These are phyloP conservation scores for Conticribra guillardii DNA, from an alignment of 108 stramenopile species.

Conservation along the genomic window DNA sequence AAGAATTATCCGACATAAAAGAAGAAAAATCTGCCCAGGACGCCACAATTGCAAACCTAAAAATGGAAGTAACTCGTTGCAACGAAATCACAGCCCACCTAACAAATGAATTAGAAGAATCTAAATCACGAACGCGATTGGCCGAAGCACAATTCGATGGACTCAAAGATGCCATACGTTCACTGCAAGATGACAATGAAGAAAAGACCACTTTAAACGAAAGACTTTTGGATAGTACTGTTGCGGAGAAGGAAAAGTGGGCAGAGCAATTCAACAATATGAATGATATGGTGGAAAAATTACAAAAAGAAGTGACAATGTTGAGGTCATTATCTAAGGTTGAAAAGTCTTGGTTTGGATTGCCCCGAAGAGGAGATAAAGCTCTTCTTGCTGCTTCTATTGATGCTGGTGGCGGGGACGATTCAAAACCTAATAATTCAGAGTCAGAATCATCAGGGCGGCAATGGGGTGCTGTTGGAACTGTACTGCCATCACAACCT, in stretches of 20 bases:
- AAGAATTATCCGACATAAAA: conserved; percentile 52
- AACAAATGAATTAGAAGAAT: conserved; percentile 60
- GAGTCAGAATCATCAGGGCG: conserved; percentile 14
- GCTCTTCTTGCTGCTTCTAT: conserved; percentile 5
- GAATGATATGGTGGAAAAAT: conserved; percentile 71
- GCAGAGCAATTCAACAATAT: conserved; percentile 74
- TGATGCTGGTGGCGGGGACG: conserved; percentile 7
- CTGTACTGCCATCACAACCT: conserved; percentile 65
- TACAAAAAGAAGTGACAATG: conserved; percentile 72
- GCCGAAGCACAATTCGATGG: conserved; percentile 85
- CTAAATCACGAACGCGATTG: conserved; percentile 63
- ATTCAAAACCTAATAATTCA: conserved; percentile 13
- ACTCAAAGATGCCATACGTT: conserved; percentile 78
- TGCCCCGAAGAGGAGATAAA: conserved; percentile 25
- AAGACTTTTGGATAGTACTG: conserved; percentile 54
- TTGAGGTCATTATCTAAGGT: conserved; percentile 43
- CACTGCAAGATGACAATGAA: conserved; percentile 79
- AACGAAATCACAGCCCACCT: conserved; percentile 69
- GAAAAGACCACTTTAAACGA: conserved; percentile 63
- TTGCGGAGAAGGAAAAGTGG: conserved; percentile 72
- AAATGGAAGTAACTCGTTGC: conserved; percentile 48
- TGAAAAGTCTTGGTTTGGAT: conserved; percentile 59
- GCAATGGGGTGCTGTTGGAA: conserved; percentile 55
- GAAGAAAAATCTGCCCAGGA: conserved; percentile 60
- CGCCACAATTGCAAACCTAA: conserved; percentile 50